phyloP scores from a whole-genome alignment of 2,329 filamentous ascomycete genomes.

The Aspergillus proliferans region DNA sequence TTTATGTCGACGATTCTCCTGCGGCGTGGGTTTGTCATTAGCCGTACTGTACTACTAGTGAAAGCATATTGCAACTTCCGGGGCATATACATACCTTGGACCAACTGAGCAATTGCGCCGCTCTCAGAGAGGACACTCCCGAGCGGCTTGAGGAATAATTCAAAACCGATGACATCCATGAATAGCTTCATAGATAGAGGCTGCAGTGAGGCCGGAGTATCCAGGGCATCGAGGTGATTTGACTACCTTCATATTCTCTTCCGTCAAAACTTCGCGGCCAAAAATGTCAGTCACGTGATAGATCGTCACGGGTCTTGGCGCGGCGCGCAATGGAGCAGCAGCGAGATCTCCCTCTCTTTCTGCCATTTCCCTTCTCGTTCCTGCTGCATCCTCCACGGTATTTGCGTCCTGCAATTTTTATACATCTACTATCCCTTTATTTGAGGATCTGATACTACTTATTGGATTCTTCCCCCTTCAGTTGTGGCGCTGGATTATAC shows the following conservation, averaged over 20 bases:
- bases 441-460: not conserved
- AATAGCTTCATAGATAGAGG: slow-evolving; percentile 20
- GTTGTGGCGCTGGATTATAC: slow-evolving; percentile 8
- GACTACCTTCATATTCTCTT: not conserved
- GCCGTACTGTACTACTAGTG: not conserved
- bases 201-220: slow-evolving; percentile 4
- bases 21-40: not conserved
- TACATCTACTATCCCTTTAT: not conserved
- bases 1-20: not conserved
- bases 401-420: slow-evolving; percentile 2
- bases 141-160: slow-evolving; percentile 33
- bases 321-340: slow-evolving; percentile 24
- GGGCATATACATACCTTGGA: slow-evolving; percentile 9
- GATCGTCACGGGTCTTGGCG: slow-evolving; percentile 28
- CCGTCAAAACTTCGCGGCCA: slow-evolving; percentile 4
- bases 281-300: slow-evolving; percentile 27
- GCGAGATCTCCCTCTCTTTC: slow-evolving; percentile 15
- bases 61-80: not conserved
- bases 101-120: slow-evolving; percentile 20
- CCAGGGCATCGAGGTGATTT: not conserved
- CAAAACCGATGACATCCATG: slow-evolving; percentile 40
- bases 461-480: not conserved
- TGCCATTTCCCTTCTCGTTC: slow-evolving; percentile 7
- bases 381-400: slow-evolving; percentile 1
- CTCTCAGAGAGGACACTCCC: slow-evolving; percentile 31